phyloP scores from a whole-genome alignment of 192 early-diverging fungal species.

The Helicostylum pulchrum region DNA sequence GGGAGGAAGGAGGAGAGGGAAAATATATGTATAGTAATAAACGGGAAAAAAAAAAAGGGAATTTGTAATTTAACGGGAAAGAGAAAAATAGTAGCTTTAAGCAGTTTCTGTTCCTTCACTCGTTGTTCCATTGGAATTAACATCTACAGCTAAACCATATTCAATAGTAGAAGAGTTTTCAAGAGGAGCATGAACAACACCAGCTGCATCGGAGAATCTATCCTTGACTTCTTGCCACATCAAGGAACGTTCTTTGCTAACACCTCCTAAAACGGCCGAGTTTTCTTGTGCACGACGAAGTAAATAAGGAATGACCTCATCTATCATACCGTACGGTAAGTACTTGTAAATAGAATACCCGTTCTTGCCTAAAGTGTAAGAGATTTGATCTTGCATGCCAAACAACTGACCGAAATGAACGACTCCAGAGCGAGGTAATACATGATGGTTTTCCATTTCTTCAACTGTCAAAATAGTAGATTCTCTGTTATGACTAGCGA shows the following conservation, averaged over 20 bases:
- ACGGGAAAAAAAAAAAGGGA: no score
- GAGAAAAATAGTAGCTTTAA: no score
- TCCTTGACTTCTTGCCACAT: conserved; percentile 60
- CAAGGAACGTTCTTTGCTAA: conserved; percentile 50
- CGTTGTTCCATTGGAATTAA: no score
- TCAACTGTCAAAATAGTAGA: conserved; percentile 63
- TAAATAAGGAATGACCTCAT: conserved; percentile 91
- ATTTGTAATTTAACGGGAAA: no score
- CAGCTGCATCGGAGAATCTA: conserved; percentile 21
- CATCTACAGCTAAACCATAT: no score
- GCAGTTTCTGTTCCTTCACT: no score
- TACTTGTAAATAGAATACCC: conserved; percentile 89
- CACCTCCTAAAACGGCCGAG: conserved; percentile 69
- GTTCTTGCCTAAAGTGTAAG: conserved; percentile 72
- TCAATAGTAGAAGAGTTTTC: no score
- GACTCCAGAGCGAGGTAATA: conserved; percentile 52
- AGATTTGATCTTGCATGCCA: conserved; percentile 90
- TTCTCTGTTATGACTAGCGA: conserved; percentile 88
- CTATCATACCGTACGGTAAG: conserved; percentile 87
- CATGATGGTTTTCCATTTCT: conserved; percentile 56
- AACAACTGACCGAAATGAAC: conserved; percentile 93
- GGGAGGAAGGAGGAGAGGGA: no score
- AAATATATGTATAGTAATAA: no score
- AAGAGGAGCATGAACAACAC: no score
- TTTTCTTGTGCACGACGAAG: conserved; percentile 95